A percentile compares a stretch with the other conserved stretches of the same genome.
These are phyloP conservation scores for Thecaphora thlaspeos DNA, from an alignment of 1,284 basidiomycete species.

Conservation along the genomic window DNA sequence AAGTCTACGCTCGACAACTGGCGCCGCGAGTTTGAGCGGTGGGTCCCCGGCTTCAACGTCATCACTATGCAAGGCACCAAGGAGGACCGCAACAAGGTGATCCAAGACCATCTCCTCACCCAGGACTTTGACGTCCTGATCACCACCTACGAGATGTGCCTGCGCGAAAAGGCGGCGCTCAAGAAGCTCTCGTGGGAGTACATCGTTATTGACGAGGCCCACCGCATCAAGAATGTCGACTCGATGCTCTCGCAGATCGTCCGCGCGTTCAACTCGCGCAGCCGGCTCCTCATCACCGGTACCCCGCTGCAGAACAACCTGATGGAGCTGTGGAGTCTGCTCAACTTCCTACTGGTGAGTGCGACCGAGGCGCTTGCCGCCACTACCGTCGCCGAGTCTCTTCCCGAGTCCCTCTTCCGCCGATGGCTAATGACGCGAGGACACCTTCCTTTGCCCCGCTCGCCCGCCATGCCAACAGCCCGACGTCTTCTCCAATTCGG, in stretches of 20 bases:
- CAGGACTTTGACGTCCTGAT: conserved; percentile 93
- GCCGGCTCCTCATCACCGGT: conserved; percentile 89
- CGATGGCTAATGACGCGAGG: too few species aligned
- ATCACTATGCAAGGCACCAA: conserved; percentile 81
- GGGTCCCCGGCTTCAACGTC: conserved; percentile 81
- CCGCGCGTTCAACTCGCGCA: conserved; percentile 82
- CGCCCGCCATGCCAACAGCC: conserved; percentile 13
- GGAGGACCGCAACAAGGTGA: conserved; percentile 82
- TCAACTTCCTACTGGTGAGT: conserved; percentile 69
- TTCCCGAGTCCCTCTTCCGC: too few species aligned
- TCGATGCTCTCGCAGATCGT: conserved; percentile 95
- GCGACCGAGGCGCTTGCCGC: conserved; percentile 50
- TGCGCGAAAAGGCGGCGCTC: conserved; percentile 86
- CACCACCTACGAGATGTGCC: conserved; percentile 95
- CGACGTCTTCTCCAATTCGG: conserved; percentile 61
- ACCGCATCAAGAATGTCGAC: conserved; percentile 98
- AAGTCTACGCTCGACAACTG: conserved; percentile 98
- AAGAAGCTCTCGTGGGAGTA: conserved; percentile 98
- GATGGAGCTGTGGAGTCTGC: conserved; percentile 91
- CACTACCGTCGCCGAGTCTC: too few species aligned
- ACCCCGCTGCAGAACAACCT: conserved; percentile 97
- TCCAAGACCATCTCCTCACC: conserved; percentile 74
- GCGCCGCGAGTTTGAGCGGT: conserved; percentile 86
- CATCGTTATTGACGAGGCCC: conserved; percentile 97
- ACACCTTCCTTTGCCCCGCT: too few species aligned